phyloP scores from a whole-genome alignment of 768 basidiomycete genomes.

The Hypsizygus marmoreus region DNA sequence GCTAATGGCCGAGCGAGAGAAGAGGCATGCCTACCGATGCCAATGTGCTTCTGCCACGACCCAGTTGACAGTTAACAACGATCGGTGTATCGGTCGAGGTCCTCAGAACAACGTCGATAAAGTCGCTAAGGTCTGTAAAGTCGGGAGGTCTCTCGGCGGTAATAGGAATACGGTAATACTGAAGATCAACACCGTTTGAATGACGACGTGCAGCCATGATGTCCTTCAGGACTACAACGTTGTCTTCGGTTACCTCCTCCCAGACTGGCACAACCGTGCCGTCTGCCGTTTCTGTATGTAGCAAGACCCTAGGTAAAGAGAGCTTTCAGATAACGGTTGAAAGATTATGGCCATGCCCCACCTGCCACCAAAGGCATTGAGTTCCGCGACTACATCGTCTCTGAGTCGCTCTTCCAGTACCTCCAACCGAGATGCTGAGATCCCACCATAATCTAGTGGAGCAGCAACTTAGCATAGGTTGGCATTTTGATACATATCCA shows the following conservation, averaged over 20 bases:
- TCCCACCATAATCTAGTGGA: constrained; percentile 85
- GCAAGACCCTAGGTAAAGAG: constrained; percentile 56
- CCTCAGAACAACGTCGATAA: constrained; percentile 77
- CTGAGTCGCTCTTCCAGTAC: constrained; percentile 87
- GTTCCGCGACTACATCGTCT: constrained; percentile 84
- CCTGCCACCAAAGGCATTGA: constrained; percentile 84
- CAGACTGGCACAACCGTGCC: constrained; percentile 92
- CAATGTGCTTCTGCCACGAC: constrained; percentile 87
- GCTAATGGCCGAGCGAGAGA: not conserved
- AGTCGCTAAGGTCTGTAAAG: constrained; percentile 69
- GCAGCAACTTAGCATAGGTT: not conserved
- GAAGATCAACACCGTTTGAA: constrained; percentile 58
- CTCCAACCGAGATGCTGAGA: constrained; percentile 87
- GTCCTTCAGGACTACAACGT: constrained; percentile 84
- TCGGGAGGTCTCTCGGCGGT: constrained; percentile 87
- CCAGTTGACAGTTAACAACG: constrained; percentile 95
- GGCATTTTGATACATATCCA: no score
- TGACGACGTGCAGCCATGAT: constrained; percentile 70
- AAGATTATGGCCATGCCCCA: constrained; percentile 27
- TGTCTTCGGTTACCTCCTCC: constrained; percentile 78
- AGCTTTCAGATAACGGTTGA: not conserved
- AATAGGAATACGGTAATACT: constrained; percentile 86
- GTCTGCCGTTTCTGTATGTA: constrained; percentile 87
- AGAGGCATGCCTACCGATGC: constrained; percentile 62
- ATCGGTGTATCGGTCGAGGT: constrained; percentile 75